Conservation (phyloP, 2,329 filamentous ascomycete genomes). For the Camillea tinctor region DNA sequence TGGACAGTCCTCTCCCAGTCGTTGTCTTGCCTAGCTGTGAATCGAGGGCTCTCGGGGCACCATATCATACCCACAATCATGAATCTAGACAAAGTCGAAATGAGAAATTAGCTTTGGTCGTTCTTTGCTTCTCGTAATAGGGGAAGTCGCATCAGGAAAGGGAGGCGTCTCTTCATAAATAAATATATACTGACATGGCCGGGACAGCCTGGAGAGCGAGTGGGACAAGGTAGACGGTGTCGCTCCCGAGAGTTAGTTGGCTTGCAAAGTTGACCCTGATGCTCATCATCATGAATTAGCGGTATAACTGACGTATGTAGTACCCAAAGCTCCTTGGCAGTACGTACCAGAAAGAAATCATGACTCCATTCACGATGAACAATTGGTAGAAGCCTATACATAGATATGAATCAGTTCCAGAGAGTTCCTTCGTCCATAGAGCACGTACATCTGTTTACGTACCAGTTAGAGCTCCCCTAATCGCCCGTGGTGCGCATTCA, state of each 20-base stretch:
- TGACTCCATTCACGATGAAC: conserved; percentile 46
- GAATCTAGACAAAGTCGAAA: conserved; percentile 34
- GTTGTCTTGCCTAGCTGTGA: conserved; percentile 61
- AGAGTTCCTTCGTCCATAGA: too few species aligned
- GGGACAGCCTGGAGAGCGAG: conserved; percentile 65
- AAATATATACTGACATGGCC: conserved; percentile 42
- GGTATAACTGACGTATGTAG: too few species aligned
- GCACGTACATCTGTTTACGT: conserved; percentile 6
- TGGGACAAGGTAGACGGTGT: conserved; percentile 57
- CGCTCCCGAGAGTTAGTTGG: conserved; percentile 37
- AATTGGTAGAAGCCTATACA: conserved; percentile 46
- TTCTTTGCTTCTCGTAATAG: background rate
- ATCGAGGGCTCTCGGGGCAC: conserved; percentile 61
- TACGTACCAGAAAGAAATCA: conserved; percentile 41
- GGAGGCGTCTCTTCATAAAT: background rate
- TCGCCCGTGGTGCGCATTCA: conserved; percentile 50
- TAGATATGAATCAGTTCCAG: too few species aligned
- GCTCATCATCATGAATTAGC: conserved; percentile 35
- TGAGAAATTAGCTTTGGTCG: background rate
- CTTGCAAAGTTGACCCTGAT: conserved; percentile 57
- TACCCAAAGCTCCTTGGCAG: too few species aligned
- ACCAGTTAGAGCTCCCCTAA: conserved; percentile 50
- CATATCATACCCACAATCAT: conserved; percentile 60
- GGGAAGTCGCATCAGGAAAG: background rate
- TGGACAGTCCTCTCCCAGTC: conserved; percentile 62